Conservation (phyloP, 177 flowering plant genomes). For the Tripterygium wilfordii region DNA sequence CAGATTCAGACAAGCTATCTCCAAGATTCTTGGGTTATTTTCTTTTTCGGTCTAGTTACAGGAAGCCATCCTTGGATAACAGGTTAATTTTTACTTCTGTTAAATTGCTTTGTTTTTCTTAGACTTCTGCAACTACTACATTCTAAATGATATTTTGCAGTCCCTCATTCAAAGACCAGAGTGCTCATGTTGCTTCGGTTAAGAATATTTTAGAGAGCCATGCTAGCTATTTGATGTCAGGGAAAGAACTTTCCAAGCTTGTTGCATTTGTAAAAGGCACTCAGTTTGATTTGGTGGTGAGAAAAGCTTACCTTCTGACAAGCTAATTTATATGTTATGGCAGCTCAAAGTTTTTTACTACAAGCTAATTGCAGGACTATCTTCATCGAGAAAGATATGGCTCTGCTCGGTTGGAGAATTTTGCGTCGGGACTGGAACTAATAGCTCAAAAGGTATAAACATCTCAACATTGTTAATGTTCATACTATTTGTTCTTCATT, state of each 20-base stretch:
- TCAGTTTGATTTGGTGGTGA: slow-evolving; percentile 96
- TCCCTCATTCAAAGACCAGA: slow-evolving; percentile 75
- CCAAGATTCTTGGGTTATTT: slow-evolving; percentile 91
- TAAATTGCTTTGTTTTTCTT: background rate
- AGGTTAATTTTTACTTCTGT: slow-evolving; percentile 33
- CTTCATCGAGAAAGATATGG: slow-evolving; percentile 91
- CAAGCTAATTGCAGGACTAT: slow-evolving; percentile 60
- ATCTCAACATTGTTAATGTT: background rate
- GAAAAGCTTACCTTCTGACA: slow-evolving; percentile 9
- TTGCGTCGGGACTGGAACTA: slow-evolving; percentile 94
- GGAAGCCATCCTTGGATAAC: slow-evolving; percentile 63
- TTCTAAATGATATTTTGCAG: slow-evolving; percentile 31
- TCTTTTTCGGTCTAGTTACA: slow-evolving; percentile 63
- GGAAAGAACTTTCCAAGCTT: slow-evolving; percentile 94
- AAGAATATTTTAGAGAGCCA: slow-evolving; percentile 93
- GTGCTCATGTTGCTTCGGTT: slow-evolving; percentile 86
- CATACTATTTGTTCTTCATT: background rate
- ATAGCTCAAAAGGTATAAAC: slow-evolving; percentile 82
- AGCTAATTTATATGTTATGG: background rate
- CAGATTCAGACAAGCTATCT: slow-evolving; percentile 74
- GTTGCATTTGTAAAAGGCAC: slow-evolving; percentile 99
- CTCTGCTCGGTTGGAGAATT: slow-evolving; percentile 85
- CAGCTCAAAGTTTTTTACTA: slow-evolving; percentile 7
- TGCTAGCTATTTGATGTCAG: slow-evolving; percentile 97
- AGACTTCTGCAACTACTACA: slow-evolving; percentile 1